Evolutionary conservation across 2,329 filamentous ascomycete genomes (phyloP), one percentile per base, ranked within the genome.

Genomic region (Diaporthe sp.): DNA sequence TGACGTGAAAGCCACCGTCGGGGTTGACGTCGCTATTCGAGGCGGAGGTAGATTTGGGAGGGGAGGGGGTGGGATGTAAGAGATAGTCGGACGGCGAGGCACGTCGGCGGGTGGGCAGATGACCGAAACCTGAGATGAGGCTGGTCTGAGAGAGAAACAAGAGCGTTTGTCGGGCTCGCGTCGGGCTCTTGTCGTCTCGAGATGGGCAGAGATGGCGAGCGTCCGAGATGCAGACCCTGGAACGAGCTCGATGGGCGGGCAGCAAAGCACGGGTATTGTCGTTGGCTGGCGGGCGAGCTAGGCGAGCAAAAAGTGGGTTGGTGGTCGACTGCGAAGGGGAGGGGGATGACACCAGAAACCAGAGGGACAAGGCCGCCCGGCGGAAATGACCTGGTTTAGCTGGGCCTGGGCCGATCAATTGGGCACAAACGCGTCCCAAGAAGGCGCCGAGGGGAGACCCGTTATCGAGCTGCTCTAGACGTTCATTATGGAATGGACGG

Each of bases 301-400:
- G 66, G 71, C 71, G 74, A 66, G 58, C 54, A 71, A 75, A 75
- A 75, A 74, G 74, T 75, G 74, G 74, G 74, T 52, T 75, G 74
- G 71, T 28, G 30, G 67, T 74, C 58, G 67, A 60, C 25, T 52
- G 69, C 30, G 64, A 61, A 45, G 72, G 57, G 67, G 73, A 45
- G 58, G 70, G 70, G 55, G 45, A 75, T 73, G 66, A 70, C 55
- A 67, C 71, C 71, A 75, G 30, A 60, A 73, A 61, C 50, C 40
- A 64, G 47, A 64, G 72, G 52, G 50, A 69, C 30, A 61, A 60
- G 52, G 69, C 69, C 69, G 69, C 58, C 57, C 47, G 45, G 57
- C 58, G 69, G 45, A 42, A 52, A 72, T 55, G 68, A 52, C 40
- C 73, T 74, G 70, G 68, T n/a, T 55, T 50, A 67, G 47, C 69